These are phyloP conservation scores for Gossypium armourianum DNA, from an alignment of 441 rosid species.

Conservation along the genomic window DNA sequence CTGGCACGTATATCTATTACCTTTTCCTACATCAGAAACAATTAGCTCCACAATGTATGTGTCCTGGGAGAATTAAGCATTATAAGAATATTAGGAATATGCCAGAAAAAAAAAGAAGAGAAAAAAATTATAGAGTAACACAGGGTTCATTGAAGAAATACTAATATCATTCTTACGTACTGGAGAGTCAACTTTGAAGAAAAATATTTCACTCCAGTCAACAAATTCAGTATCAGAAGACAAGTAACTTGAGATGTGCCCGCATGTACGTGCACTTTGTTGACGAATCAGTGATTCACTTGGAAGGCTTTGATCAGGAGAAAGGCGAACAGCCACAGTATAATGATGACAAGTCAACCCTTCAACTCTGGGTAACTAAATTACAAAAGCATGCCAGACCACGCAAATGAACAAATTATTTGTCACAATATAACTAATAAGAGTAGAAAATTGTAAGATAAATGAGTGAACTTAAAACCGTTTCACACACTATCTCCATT, in stretches of 20 bases:
- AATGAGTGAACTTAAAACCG: neutral
- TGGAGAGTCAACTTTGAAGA: slow-evolving; percentile 69
- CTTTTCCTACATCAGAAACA: slow-evolving; percentile 63
- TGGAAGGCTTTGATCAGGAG: slow-evolving; percentile 37
- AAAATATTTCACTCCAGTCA: slow-evolving; percentile 79
- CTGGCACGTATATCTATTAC: slow-evolving; percentile 24
- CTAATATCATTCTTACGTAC: slow-evolving; percentile 29
- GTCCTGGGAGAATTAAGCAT: slow-evolving; percentile 40
- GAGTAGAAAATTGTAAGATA: neutral
- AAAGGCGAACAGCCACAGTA: slow-evolving; percentile 49
- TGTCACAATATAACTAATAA: neutral
- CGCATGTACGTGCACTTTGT: slow-evolving; percentile 86
- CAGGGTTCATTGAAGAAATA: neutral
- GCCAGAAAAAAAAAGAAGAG: neutral
- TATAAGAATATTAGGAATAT: neutral
- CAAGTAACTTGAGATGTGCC: slow-evolving; percentile 38
- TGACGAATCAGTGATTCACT: slow-evolving; percentile 43
- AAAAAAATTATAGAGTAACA: neutral
- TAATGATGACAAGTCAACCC: slow-evolving; percentile 61
- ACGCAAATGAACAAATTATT: neutral
- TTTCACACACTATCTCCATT: neutral
- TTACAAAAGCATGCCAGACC: slow-evolving; percentile 9
- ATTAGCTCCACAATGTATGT: slow-evolving; percentile 48
- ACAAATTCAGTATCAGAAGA: slow-evolving; percentile 54
- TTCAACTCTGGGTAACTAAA: slow-evolving; percentile 47